Base-by-base conservation (phyloP, 768 basidiomycete genomes). In the Leccinum pellstonianum region DNA sequence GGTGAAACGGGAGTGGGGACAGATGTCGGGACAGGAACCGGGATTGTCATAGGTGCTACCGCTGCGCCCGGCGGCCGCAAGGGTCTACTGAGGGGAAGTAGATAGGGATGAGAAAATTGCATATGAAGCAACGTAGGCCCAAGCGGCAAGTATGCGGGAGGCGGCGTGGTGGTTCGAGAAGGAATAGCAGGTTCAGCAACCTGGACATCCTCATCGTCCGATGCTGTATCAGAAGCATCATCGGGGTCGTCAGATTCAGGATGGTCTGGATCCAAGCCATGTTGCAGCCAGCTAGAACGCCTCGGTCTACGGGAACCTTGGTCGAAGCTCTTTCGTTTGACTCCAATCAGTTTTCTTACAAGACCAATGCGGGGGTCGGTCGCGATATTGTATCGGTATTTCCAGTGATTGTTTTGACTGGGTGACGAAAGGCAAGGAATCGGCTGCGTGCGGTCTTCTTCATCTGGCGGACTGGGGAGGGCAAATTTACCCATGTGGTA, bases 1-100 rank as follows among this genome's bases (percentile, higher is more conserved):
- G 92, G 92, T 0, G 91, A 93, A 3, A 93, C 90, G 1, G 92
- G 92, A 0, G 92, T 94, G 1, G 90, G 91, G 0, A 87, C 91
- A n/a, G 82, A 81, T 3, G 77, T 77, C 3, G 75, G 75, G 4
- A 79, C 68, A 14, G 77, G 71, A 15, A 76, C 68, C 0, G 78
- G 73, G 4, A 79, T 76, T 62, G 76, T 76, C 50, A 79, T 78
- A 9, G 81, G 78, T 12, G 78, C 77, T 3, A 81, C 77, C 25
- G 79, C 78, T 10, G 82, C 77, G 1, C 80, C 86, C 1, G 85
- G 85, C 1, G 86, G 82, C 1, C 83, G 82, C 3, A 91, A 73
- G 4, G 88, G 81, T 25, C 75, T 78, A 64, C 86, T 83, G 43
- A 87, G 73, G 2, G 86, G 79, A n/a, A 91, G 80, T 15, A 93